Conservation (phyloP, 768 basidiomycete species). For the Trametes punicea region DNA sequence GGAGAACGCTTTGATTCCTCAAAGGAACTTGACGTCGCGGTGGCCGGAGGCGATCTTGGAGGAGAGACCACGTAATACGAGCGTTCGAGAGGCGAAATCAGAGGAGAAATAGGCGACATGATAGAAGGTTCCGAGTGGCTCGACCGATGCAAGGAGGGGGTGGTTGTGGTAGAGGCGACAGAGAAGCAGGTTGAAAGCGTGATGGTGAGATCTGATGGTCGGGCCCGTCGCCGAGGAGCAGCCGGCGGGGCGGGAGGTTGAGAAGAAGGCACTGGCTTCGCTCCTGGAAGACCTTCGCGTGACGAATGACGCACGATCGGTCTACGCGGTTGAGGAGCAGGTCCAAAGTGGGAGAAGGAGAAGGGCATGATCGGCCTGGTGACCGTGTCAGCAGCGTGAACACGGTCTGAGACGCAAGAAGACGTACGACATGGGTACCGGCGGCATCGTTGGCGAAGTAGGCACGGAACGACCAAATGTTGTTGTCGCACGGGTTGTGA, state of each 20-base stretch:
- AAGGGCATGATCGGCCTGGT: slow-evolving; percentile 8
- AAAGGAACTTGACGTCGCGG: slow-evolving; percentile 9
- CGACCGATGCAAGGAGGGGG: slow-evolving; percentile 21
- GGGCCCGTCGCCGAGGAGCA: slow-evolving; percentile 8
- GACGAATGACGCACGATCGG: slow-evolving; percentile 32
- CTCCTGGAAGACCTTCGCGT: slow-evolving; percentile 52
- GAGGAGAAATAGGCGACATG: slow-evolving; percentile 21
- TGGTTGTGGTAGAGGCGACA: background rate
- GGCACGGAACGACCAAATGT: slow-evolving; percentile 17
- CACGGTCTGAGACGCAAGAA: background rate
- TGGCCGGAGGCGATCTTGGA: slow-evolving; percentile 14
- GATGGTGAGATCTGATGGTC: slow-evolving; percentile 26
- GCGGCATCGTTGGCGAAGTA: slow-evolving; percentile 10
- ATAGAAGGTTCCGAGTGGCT: slow-evolving; percentile 26
- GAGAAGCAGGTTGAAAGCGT: slow-evolving; percentile 23
- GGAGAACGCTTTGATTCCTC: background rate
- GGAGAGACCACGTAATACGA: slow-evolving; percentile 26
- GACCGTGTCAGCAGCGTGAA: background rate
- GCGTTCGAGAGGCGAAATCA: slow-evolving; percentile 19
- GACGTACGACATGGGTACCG: slow-evolving; percentile 15
- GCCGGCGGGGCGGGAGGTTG: slow-evolving; percentile 46
- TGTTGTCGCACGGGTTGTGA: slow-evolving; percentile 20
- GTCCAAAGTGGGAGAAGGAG: slow-evolving; percentile 17
- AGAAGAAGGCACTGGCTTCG: slow-evolving; percentile 55
- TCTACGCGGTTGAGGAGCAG: slow-evolving; percentile 1